Evolutionary conservation across 2,329 filamentous ascomycete genomes (phyloP).

Genomic region (Aspergillus sp.): DNA sequence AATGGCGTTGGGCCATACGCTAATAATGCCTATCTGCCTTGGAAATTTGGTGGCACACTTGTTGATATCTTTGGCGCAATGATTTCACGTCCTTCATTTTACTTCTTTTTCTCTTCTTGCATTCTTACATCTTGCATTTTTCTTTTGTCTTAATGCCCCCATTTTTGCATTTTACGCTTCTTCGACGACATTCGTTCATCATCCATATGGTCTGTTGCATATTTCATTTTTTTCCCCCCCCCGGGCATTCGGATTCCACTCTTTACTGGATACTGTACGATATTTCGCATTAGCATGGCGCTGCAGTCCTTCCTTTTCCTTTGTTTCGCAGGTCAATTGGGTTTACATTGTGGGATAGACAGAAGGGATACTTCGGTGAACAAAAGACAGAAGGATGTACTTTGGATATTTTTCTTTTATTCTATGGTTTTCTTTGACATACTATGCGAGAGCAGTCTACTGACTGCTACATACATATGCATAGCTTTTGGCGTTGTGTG

Average conservation of each 20-base stretch:
- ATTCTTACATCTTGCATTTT: slow-evolving; percentile 8
- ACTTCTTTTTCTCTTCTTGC: slow-evolving; percentile 11
- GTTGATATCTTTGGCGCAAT: slow-evolving; percentile 9
- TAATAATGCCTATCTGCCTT: slow-evolving; percentile 16
- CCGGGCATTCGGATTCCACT: slow-evolving; percentile 28
- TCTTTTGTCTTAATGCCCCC: slow-evolving; percentile 23
- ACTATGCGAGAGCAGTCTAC: background rate
- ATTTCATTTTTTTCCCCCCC: slow-evolving; percentile 7
- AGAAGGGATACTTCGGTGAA: slow-evolving; percentile 9
- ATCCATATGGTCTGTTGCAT: slow-evolving; percentile 24
- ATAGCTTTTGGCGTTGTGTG: slow-evolving; percentile 24
- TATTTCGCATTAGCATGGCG: slow-evolving; percentile 30
- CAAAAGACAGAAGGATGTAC: slow-evolving; percentile 10
- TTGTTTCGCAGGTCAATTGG: slow-evolving; percentile 25
- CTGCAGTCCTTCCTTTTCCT: slow-evolving; percentile 33
- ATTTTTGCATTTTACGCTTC: slow-evolving; percentile 19
- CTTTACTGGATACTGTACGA: slow-evolving; percentile 30
- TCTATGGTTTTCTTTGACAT: slow-evolving; percentile 2
- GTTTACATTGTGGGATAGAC: slow-evolving; percentile 10
- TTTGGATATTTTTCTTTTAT: background rate
- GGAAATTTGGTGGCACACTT: slow-evolving; percentile 10
- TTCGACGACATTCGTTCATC: slow-evolving; percentile 30
- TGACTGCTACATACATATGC: slow-evolving; percentile 9
- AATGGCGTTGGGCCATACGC: slow-evolving; percentile 17
- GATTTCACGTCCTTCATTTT: slow-evolving; percentile 28